These are phyloP conservation scores for Phoenix roebelenii DNA, from an alignment of 176 grass and related monocot genomes.

Conservation along the genomic window DNA sequence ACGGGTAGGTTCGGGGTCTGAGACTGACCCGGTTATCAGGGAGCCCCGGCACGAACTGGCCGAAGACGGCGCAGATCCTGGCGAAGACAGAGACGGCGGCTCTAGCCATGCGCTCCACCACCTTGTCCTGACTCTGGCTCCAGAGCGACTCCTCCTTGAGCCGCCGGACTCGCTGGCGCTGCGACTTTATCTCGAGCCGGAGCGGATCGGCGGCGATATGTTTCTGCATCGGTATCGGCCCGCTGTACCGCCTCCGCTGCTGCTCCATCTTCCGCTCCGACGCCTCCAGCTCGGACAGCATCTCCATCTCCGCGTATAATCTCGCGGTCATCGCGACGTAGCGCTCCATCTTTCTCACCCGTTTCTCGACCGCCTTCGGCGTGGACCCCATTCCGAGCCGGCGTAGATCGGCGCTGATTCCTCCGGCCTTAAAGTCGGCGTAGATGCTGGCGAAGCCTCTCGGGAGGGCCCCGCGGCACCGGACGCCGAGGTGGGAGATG, in stretches of 20 bases:
- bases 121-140: conserved; percentile 36
- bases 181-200: conserved; percentile 31
- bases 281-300: conserved; percentile 54
- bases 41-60: conserved; percentile 43
- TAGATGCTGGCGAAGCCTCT: conserved; percentile 37
- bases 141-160: conserved; percentile 61
- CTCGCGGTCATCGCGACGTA: conserved; percentile 26
- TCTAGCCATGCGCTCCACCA: conserved; percentile 50
- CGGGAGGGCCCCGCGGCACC: conserved; percentile 28
- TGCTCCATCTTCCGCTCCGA: conserved; percentile 53
- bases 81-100: conserved; percentile 50
- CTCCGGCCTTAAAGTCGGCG: conserved; percentile 46
- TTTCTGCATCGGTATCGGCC: conserved; percentile 52
- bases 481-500: conserved; percentile 28
- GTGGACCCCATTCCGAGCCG: conserved; percentile 26
- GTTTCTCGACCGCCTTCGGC: conserved; percentile 25
- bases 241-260: conserved; percentile 54
- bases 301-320: conserved; percentile 73
- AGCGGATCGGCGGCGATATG: conserved; percentile 22
- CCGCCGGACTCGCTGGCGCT: conserved; percentile 38
- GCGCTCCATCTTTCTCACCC: conserved; percentile 62
- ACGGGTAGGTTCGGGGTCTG: not conserved
- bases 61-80: conserved; percentile 43
- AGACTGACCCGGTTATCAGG: conserved; percentile 1
- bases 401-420: conserved; percentile 27